phyloP scores from a whole-genome alignment of 2,329 filamentous ascomycete genomes.

The Graphiopsis chlorocephala region DNA sequence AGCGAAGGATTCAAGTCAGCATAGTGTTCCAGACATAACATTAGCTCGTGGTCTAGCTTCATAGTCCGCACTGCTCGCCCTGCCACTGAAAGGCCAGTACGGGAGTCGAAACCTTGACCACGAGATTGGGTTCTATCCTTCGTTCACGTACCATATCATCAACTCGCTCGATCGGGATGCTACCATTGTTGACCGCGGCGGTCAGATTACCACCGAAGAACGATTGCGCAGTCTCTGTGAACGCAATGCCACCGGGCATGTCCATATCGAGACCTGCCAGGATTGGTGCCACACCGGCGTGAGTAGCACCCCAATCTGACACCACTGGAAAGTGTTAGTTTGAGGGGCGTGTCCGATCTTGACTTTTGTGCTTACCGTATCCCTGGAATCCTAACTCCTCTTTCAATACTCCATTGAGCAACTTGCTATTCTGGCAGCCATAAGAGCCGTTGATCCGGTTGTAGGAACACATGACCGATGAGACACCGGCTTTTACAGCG shows the following conservation, averaged over 20 bases:
- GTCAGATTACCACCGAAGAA: conserved; percentile 38
- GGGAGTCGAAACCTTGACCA: too few species aligned
- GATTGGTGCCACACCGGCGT: conserved; percentile 24
- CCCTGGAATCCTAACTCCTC: conserved; percentile 72
- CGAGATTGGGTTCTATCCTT: too few species aligned
- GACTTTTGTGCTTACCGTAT: conserved; percentile 30
- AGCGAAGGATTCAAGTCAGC: too few species aligned
- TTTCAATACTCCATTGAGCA: conserved; percentile 67
- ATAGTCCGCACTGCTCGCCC: too few species aligned
- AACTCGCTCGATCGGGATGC: conserved; percentile 52
- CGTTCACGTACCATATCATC: conserved; percentile 66
- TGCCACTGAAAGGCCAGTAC: too few species aligned
- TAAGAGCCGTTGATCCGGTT: conserved; percentile 68
- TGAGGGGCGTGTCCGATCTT: not conserved
- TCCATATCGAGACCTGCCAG: conserved; percentile 59
- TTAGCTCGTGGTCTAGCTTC: too few species aligned
- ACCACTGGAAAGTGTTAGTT: conserved; percentile 56
- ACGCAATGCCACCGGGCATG: conserved; percentile 51
- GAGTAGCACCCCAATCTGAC: conserved; percentile 65
- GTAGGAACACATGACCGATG: conserved; percentile 36
- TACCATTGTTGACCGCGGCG: conserved; percentile 53
- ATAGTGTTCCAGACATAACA: too few species aligned
- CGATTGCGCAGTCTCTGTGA: conserved; percentile 15
- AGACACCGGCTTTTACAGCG: conserved; percentile 29
- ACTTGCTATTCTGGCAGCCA: conserved; percentile 60